Evolutionary conservation across 805 yeast genomes (phyloP).

Genomic region (Yarrowia sp.): DNA sequence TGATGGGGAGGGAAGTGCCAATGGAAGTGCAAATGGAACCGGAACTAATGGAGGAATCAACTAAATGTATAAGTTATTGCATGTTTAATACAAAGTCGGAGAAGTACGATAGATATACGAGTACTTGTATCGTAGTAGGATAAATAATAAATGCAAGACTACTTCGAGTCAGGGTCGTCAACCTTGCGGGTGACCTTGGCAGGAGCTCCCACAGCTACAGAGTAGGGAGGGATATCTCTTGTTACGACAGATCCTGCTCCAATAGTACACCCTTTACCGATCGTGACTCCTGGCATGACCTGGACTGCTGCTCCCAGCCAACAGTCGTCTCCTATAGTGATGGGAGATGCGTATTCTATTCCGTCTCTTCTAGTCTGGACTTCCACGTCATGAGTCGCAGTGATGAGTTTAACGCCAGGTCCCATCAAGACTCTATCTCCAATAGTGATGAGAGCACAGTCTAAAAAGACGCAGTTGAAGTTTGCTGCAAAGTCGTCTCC

Average conservation of each 20-base stretch:
- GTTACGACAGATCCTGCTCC: conserved; percentile 70
- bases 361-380: conserved; percentile 44
- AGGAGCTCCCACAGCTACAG: conserved; percentile 64
- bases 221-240: conserved; percentile 51
- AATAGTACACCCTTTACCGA: conserved; percentile 59
- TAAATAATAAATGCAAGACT: background rate
- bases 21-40: background rate
- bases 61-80: conserved; percentile 6
- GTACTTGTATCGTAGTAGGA: no score
- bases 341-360: conserved; percentile 54
- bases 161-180: background rate
- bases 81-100: background rate
- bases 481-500: conserved; percentile 62
- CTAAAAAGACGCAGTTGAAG: conserved; percentile 51
- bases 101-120: background rate
- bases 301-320: conserved; percentile 62
- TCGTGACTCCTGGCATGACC: conserved; percentile 61
- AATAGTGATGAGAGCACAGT: conserved; percentile 56
- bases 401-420: conserved; percentile 56
- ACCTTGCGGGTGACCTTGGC: conserved; percentile 41
- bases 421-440: conserved; percentile 62
- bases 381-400: conserved; percentile 65
- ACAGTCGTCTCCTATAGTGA: conserved; percentile 58
- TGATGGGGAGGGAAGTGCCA: background rate
- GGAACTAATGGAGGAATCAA: background rate